phyloP scores from a whole-genome alignment of 2,329 filamentous ascomycete genomes.

The Pseudogymnoascus sp. region DNA sequence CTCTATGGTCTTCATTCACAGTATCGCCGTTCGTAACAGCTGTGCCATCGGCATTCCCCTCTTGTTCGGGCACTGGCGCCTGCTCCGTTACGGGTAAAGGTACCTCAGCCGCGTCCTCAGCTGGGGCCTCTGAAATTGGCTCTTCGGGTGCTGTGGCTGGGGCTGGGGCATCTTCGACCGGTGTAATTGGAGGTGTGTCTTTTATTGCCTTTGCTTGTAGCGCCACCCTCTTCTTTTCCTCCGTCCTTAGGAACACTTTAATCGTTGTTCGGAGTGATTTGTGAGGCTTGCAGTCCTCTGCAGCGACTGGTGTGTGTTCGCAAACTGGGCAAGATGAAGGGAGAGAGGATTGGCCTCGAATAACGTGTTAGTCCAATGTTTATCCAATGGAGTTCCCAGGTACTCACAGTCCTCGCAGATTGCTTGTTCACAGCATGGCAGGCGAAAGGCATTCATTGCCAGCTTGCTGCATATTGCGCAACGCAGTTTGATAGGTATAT shows the following conservation, averaged over 20 bases:
- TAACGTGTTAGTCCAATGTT: conserved; percentile 15
- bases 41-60: conserved; percentile 10
- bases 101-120: conserved; percentile 13
- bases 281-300: conserved; percentile 78
- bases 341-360: conserved; percentile 63
- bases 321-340: conserved; percentile 82
- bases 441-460: conserved; percentile 79
- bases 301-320: conserved; percentile 80
- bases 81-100: conserved; percentile 9
- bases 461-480: conserved; percentile 91
- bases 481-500: conserved; percentile 91
- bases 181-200: conserved; percentile 27
- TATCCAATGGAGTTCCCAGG: background rate
- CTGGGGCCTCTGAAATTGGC: background rate
- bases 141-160: conserved; percentile 10
- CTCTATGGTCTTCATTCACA: conserved; percentile 23
- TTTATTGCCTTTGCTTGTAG: conserved; percentile 38
- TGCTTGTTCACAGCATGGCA: conserved; percentile 90
- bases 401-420: conserved; percentile 78
- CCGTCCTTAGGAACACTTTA: conserved; percentile 80
- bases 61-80: conserved; percentile 5
- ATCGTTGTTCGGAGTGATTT: conserved; percentile 90
- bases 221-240: conserved; percentile 79
- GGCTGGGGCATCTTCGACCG: conserved; percentile 16
- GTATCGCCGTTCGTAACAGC: background rate